Conservation (phyloP, 1,284 basidiomycete genomes). For the Anthracocystis panici-leucophaei region DNA sequence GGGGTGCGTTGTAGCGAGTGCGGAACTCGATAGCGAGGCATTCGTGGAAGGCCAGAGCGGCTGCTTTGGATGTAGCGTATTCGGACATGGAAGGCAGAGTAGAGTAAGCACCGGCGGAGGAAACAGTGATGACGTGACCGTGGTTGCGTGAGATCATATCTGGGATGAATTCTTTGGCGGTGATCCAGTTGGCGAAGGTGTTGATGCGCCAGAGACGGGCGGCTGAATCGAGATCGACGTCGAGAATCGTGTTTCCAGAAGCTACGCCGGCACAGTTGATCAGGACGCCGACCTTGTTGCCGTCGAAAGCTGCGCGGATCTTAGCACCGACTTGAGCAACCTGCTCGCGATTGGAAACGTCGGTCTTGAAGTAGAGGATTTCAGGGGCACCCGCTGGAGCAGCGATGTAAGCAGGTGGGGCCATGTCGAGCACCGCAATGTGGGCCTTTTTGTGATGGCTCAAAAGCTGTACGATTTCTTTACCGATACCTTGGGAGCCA, state of each 20-base stretch:
- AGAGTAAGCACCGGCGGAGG: slow-evolving; percentile 60
- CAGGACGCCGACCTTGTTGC: slow-evolving; percentile 58
- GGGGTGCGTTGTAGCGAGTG: slow-evolving; percentile 59
- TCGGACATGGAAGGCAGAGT: slow-evolving; percentile 63
- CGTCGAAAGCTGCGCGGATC: slow-evolving; percentile 49
- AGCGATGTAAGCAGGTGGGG: slow-evolving; percentile 57
- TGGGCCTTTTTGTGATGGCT: slow-evolving; percentile 55
- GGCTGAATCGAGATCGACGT: slow-evolving; percentile 50
- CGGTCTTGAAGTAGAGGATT: slow-evolving; percentile 66
- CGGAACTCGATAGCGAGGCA: slow-evolving; percentile 62
- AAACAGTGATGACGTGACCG: slow-evolving; percentile 66
- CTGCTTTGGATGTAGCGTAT: slow-evolving; percentile 65
- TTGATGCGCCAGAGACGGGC: slow-evolving; percentile 63
- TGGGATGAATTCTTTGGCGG: slow-evolving; percentile 65
- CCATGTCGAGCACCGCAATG: slow-evolving; percentile 67
- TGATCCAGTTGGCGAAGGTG: slow-evolving; percentile 63
- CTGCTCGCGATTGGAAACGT: slow-evolving; percentile 59
- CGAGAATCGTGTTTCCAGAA: slow-evolving; percentile 58
- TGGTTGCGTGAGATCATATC: slow-evolving; percentile 64
- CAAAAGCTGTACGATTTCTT: slow-evolving; percentile 63
- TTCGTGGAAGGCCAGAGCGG: slow-evolving; percentile 67
- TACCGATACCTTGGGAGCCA: slow-evolving; percentile 67
- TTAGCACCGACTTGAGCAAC: slow-evolving; percentile 55
- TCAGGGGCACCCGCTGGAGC: slow-evolving; percentile 64
- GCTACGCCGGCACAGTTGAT: slow-evolving; percentile 68